Evolutionary conservation across 306 rosid species (phyloP).

Genomic region (Gynostemma pentaphyllum): DNA sequence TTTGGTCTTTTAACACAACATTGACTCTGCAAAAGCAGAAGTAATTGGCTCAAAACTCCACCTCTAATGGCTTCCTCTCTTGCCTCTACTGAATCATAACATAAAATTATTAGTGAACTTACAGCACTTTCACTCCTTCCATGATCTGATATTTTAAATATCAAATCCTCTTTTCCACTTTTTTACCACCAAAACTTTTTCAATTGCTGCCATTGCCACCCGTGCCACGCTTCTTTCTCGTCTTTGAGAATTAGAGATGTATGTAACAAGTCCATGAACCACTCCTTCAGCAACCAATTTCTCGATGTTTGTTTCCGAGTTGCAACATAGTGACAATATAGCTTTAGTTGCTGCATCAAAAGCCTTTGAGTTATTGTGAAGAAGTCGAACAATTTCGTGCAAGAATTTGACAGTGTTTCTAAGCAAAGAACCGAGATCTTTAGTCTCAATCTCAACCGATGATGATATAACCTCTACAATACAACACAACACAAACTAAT

Average conservation of each 20-base stretch:
- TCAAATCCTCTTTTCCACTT: slow-evolving; percentile 45
- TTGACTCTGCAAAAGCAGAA: slow-evolving; percentile 65
- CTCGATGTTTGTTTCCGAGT: slow-evolving; percentile 31
- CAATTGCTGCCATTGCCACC: slow-evolving; percentile 29
- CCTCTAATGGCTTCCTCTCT: slow-evolving; percentile 46
- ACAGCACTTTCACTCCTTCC: too few relatives aligned
- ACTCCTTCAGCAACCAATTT: slow-evolving; percentile 32
- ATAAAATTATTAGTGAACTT: slow-evolving; percentile 31
- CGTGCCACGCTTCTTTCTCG: slow-evolving; percentile 23
- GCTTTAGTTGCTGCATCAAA: slow-evolving; percentile 44
- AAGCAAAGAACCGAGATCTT: too few relatives aligned
- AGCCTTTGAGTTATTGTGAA: slow-evolving; percentile 21
- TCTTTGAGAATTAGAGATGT: too few relatives aligned
- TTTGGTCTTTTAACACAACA: slow-evolving; percentile 27
- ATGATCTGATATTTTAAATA: slow-evolving; percentile 47
- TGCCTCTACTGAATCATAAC: slow-evolving; percentile 30
- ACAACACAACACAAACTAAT: too few relatives aligned
- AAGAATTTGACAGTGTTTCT: too few relatives aligned
- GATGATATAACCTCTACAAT: too few relatives aligned
- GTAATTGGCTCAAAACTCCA: slow-evolving; percentile 45
- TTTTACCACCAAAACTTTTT: slow-evolving; percentile 34
- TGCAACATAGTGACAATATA: slow-evolving; percentile 30
- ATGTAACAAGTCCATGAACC: slow-evolving; percentile 34
- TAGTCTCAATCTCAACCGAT: too few relatives aligned
- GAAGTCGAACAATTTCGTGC: too few relatives aligned